phyloP scores from a whole-genome alignment of 2,329 filamentous ascomycete species.

The Colletotrichum liriopes region DNA sequence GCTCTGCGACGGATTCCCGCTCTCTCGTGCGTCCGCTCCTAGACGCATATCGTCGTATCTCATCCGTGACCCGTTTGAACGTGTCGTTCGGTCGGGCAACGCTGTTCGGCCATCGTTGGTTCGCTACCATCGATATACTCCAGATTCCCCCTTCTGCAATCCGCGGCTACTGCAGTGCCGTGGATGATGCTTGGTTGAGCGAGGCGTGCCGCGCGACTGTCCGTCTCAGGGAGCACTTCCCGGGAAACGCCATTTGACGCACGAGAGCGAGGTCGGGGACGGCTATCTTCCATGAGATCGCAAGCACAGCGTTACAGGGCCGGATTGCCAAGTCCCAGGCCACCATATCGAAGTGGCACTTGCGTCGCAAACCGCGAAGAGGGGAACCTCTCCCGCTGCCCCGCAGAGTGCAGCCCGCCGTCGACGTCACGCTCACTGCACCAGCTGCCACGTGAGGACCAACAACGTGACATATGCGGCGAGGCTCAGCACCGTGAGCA shows the following conservation, averaged over 20 bases:
- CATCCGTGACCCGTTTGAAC: not conserved
- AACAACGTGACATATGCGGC: constrained; percentile 71
- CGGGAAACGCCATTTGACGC: not conserved
- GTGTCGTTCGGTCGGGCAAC: not conserved
- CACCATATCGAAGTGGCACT: too few relatives aligned
- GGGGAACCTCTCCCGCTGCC: not conserved
- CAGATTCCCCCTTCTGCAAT: not conserved
- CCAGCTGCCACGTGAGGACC: constrained; percentile 67
- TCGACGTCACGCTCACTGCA: constrained; percentile 42
- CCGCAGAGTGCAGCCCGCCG: too few relatives aligned
- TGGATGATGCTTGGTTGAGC: not conserved
- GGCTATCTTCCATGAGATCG: not conserved
- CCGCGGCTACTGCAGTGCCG: not conserved
- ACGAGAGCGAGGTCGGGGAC: not conserved
- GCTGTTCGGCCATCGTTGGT: not conserved
- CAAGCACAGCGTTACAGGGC: not conserved
- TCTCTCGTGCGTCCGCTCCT: not conserved
- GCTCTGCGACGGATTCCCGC: too few relatives aligned
- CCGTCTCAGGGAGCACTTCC: not conserved
- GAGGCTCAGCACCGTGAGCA: constrained; percentile 71
- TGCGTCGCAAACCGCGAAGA: not conserved
- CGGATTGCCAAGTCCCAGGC: not conserved
- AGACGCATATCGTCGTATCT: not conserved
- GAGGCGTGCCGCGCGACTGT: not conserved
- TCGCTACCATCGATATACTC: not conserved